These are phyloP conservation scores for Solanum lignicaule DNA, from an alignment of 257 asterid species.

Conservation along the genomic window DNA sequence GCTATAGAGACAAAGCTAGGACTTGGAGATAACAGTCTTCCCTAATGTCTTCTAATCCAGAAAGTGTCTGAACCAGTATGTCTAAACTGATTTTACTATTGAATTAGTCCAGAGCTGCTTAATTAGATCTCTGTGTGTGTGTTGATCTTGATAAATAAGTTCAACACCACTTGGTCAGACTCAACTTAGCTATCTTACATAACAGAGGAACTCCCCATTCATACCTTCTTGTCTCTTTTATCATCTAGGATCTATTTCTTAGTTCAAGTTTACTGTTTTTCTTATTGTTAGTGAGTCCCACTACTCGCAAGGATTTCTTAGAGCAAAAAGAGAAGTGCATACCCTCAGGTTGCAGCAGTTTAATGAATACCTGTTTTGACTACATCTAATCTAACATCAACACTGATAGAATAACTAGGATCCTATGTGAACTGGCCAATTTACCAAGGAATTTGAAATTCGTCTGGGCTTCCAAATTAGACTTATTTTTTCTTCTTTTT, in stretches of 20 bases:
- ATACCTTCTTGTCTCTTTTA: neutral
- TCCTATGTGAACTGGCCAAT: neutral
- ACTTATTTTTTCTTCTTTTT: neutral
- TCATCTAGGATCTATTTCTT: neutral
- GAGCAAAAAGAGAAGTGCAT: neutral
- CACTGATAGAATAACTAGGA: neutral
- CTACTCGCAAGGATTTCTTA: neutral
- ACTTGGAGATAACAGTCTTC: neutral
- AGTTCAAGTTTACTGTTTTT: neutral
- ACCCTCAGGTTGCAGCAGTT: neutral
- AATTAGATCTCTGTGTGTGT: neutral
- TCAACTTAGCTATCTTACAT: neutral
- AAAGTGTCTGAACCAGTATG: neutral
- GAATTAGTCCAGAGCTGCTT: neutral
- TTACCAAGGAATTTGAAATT: neutral
- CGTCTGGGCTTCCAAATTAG: neutral
- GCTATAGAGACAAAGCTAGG: neutral
- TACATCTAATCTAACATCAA: neutral
- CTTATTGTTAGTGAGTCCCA: neutral
- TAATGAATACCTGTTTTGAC: neutral
- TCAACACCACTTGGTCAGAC: neutral
- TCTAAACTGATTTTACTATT: neutral
- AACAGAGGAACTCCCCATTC: neutral
- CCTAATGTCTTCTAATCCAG: neutral
- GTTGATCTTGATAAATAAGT: neutral